These are phyloP conservation scores for Postia placenta DNA, from an alignment of 768 basidiomycete genomes.

Conservation along the genomic window DNA sequence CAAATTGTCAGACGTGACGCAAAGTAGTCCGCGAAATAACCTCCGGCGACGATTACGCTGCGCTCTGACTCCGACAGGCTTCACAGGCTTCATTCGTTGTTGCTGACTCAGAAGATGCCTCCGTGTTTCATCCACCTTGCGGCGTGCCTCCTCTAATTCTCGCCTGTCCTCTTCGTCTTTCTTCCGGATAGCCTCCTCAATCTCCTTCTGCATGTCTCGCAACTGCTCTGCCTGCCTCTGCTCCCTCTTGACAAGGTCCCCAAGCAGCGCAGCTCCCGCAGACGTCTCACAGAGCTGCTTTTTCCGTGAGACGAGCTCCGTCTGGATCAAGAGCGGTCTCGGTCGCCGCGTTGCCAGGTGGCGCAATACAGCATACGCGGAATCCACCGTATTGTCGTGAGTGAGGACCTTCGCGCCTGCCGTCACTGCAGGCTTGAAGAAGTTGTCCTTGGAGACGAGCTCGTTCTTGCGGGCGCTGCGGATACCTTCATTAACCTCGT, in stretches of 20 bases:
- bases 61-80: too few species aligned
- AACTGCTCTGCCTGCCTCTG: slow-evolving; percentile 10
- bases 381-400: neutral
- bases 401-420: slow-evolving; percentile 4
- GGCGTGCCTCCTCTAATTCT: slow-evolving; percentile 30
- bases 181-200: slow-evolving; percentile 7
- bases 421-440: slow-evolving; percentile 12
- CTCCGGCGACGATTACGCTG: too few species aligned
- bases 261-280: slow-evolving; percentile 9
- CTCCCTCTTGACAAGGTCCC: slow-evolving; percentile 9
- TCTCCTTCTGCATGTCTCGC: slow-evolving; percentile 15
- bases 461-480: slow-evolving; percentile 8
- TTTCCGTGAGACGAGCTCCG: slow-evolving; percentile 14
- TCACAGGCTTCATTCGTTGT: too few species aligned
- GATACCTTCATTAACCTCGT: neutral
- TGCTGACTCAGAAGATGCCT: neutral
- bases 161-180: slow-evolving; percentile 35
- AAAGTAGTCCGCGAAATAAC: too few species aligned
- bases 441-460: slow-evolving; percentile 5
- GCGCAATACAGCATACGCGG: slow-evolving; percentile 1
- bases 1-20: too few species aligned
- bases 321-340: slow-evolving; percentile 12
- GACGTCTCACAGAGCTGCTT: slow-evolving; percentile 11
- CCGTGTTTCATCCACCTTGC: slow-evolving; percentile 7
- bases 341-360: slow-evolving; percentile 1